Conservation (phyloP, 805 yeast genomes). For the Tetrapisispora namnaoensis region DNA sequence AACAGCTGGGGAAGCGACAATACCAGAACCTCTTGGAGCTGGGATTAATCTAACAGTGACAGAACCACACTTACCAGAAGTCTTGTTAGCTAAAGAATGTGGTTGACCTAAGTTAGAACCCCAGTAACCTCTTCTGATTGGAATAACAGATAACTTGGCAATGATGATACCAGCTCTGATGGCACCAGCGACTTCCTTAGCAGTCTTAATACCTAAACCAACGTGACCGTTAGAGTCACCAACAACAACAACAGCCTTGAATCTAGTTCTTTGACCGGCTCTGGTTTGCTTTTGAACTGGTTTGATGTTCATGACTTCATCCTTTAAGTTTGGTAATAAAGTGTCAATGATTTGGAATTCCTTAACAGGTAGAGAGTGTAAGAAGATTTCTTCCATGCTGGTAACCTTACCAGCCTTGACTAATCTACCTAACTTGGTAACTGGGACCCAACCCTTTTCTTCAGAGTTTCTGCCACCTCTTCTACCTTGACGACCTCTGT, state of each 20-base stretch:
- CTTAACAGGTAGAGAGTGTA: conserved; percentile 98
- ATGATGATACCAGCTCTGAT: conserved; percentile 99
- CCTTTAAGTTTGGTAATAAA: conserved; percentile 90
- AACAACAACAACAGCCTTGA: conserved; percentile 99
- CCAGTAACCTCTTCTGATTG: conserved; percentile 99
- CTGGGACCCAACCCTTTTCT: conserved; percentile 99
- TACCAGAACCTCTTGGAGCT: conserved; percentile 99
- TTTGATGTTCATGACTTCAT: conserved; percentile 99
- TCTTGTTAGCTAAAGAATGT: conserved; percentile 96
- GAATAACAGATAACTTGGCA: conserved; percentile 97
- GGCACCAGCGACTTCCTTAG: conserved; percentile 99
- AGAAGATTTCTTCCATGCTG: conserved; percentile 95
- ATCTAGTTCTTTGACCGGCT: conserved; percentile 99
- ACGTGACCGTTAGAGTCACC: conserved; percentile 99
- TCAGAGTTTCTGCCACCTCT: conserved; percentile 79
- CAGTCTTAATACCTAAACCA: conserved; percentile 99
- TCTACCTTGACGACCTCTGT: conserved; percentile 51
- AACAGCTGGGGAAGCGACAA: conserved; percentile 99
- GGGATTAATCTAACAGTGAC: conserved; percentile 97
- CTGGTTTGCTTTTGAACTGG: conserved; percentile 99
- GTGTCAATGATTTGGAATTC: conserved; percentile 98
- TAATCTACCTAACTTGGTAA: conserved; percentile 99
- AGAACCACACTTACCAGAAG: conserved; percentile 99
- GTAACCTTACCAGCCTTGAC: conserved; percentile 97
- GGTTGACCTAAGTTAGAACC: conserved; percentile 99